A percentile compares a stretch with the other conserved stretches of the same genome.
phyloP scores from a whole-genome alignment of 345 rosid species.

The Brassica carinata region DNA sequence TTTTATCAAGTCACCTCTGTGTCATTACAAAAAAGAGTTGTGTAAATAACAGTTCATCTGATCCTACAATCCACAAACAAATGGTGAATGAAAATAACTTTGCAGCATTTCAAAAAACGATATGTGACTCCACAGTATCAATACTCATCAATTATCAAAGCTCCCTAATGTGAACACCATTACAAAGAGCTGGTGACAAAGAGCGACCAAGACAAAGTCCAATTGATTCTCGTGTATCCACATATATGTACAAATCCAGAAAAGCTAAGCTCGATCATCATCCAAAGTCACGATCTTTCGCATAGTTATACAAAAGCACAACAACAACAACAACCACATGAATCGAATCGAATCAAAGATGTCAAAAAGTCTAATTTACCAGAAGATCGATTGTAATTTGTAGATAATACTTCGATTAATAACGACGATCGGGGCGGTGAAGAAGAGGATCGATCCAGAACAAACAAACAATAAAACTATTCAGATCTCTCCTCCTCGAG shows the following conservation, averaged over 20 bases:
- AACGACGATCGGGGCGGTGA: conserved; percentile 49
- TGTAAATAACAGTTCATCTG: not conserved
- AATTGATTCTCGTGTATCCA: not conserved
- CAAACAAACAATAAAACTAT: conserved; percentile 11
- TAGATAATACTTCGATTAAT: conserved; percentile 18
- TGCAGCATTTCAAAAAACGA: not conserved
- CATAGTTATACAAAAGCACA: conserved; percentile 16
- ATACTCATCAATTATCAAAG: not conserved
- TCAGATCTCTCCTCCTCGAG: conserved; percentile 39
- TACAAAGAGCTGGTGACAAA: not conserved
- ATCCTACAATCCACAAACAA: conserved; percentile 1
- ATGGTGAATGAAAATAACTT: not conserved
- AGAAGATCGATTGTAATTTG: conserved; percentile 51
- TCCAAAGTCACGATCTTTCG: conserved; percentile 22
- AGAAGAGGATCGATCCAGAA: conserved; percentile 40
- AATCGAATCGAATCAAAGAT: conserved; percentile 15
- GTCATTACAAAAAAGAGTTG: conserved; percentile 25
- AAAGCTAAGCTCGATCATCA: conserved; percentile 42
- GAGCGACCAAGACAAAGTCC: conserved; percentile 23
- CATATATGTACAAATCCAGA: conserved; percentile 18
- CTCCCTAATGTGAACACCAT: conserved; percentile 2
- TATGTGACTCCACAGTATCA: not conserved
- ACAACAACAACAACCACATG: conserved; percentile 25
- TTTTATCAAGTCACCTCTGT: conserved; percentile 37
- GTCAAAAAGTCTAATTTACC: conserved; percentile 36